Evolutionary conservation across 2,329 filamentous ascomycete genomes (phyloP).

Genomic region (Cordyceps cateniannulata): DNA sequence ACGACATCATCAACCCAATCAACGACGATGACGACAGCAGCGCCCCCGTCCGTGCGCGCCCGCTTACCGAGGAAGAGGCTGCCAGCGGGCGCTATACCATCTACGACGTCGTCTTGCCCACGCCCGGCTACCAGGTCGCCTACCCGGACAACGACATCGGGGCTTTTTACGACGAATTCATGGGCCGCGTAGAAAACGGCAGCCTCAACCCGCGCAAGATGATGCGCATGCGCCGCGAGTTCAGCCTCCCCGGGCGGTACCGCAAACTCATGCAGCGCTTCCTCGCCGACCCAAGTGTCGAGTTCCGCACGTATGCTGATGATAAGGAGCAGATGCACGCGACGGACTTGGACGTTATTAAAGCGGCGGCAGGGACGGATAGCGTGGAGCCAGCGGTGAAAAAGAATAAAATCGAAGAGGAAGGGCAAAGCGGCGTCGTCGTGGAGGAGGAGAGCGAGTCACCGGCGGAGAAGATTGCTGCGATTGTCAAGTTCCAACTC

Average conservation of each 20-base stretch:
- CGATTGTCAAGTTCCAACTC: constrained; percentile 68
- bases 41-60: constrained; percentile 53
- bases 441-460: constrained; percentile 16
- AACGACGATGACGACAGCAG: constrained; percentile 34
- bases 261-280: constrained; percentile 75
- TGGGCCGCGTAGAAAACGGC: constrained; percentile 73
- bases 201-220: constrained; percentile 76
- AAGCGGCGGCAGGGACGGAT: constrained; percentile 26
- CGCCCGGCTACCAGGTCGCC: constrained; percentile 83
- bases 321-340: constrained; percentile 79
- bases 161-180: constrained; percentile 79
- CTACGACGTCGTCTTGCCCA: constrained; percentile 83
- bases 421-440: constrained; percentile 26
- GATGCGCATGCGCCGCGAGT: constrained; percentile 78
- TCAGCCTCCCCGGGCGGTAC: constrained; percentile 83
- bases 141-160: constrained; percentile 82
- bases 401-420: constrained; percentile 14
- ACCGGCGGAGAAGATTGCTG: constrained; percentile 45
- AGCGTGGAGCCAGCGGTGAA: constrained; percentile 15
- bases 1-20: constrained; percentile 36
- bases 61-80: constrained; percentile 71
- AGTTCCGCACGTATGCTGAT: constrained; percentile 63
- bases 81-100: constrained; percentile 70
- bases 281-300: constrained; percentile 55
- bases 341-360: constrained; percentile 73